A percentile compares a stretch with the other conserved stretches of the same genome.
These are phyloP conservation scores for Castanopsis chinensis DNA, from an alignment of 306 rosid species.

Conservation along the genomic window DNA sequence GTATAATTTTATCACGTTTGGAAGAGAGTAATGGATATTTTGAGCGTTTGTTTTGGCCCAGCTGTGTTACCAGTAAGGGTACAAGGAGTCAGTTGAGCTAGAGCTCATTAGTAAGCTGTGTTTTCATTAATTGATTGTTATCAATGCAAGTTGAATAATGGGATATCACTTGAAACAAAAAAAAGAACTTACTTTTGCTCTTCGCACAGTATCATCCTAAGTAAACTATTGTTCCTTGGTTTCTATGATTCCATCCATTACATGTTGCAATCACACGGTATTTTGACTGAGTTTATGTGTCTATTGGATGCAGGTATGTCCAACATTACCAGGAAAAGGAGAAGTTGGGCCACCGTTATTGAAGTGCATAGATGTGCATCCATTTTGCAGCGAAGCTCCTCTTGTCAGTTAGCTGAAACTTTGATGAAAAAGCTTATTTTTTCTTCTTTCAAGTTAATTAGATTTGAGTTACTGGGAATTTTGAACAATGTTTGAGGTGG, in stretches of 20 bases:
- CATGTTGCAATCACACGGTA: neutral
- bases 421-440: neutral
- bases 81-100: too few species aligned
- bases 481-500: neutral
- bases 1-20: neutral
- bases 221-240: neutral
- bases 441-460: neutral
- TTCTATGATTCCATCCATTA: neutral
- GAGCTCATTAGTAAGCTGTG: too few species aligned
- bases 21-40: neutral
- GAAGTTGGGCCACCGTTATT: slow-evolving; percentile 48
- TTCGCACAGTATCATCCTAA: too few species aligned
- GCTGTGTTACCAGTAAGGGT: too few species aligned
- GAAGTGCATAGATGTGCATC: slow-evolving; percentile 11
- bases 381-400: neutral
- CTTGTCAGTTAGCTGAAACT: neutral
- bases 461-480: neutral
- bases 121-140: too few species aligned
- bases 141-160: neutral
- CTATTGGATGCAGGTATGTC: slow-evolving; percentile 38
- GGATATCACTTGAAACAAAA: neutral
- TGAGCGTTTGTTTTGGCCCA: neutral
- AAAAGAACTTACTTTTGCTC: neutral
- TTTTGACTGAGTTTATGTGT: neutral
- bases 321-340: slow-evolving; percentile 43